phyloP scores from a whole-genome alignment of 2,329 filamentous ascomycete genomes.

The Calonectria multiphialidica region DNA sequence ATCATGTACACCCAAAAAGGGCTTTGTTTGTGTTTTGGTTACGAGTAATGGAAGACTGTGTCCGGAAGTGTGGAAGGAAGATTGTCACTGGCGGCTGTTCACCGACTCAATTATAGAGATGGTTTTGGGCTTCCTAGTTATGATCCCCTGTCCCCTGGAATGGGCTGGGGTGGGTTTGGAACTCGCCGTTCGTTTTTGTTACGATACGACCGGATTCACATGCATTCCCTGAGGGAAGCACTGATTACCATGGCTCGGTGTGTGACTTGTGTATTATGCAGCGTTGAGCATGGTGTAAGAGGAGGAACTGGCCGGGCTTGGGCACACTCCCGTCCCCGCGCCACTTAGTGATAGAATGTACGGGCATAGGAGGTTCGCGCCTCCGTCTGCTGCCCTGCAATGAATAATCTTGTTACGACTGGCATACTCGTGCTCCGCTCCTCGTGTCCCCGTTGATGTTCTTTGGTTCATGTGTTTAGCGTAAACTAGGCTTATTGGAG shows the following conservation, averaged over 20 bases:
- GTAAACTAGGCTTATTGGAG: neutral
- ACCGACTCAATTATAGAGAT: conserved; percentile 24
- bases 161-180: conserved; percentile 26
- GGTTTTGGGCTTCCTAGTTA: conserved; percentile 27
- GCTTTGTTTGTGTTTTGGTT: conserved; percentile 32
- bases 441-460: conserved; percentile 14
- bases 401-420: conserved; percentile 48
- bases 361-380: conserved; percentile 52
- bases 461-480: conserved; percentile 18
- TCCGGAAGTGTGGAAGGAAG: conserved; percentile 18
- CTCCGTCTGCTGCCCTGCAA: conserved; percentile 46
- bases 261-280: conserved; percentile 36
- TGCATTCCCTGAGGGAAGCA: conserved; percentile 43
- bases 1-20: conserved; percentile 33
- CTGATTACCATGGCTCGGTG: conserved; percentile 28
- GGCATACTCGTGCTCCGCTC: conserved; percentile 40
- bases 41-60: conserved; percentile 32
- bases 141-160: conserved; percentile 27
- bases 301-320: conserved; percentile 39
- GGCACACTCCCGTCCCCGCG: conserved; percentile 33
- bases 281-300: conserved; percentile 42
- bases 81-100: conserved; percentile 32
- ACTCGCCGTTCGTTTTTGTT: conserved; percentile 27
- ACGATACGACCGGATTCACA: conserved; percentile 28
- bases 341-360: conserved; percentile 52